A percentile compares a stretch with the other conserved stretches of the same genome.
Evolutionary conservation across 176 grass and related monocot species (phyloP).

Genomic region (Carex scoparia): DNA sequence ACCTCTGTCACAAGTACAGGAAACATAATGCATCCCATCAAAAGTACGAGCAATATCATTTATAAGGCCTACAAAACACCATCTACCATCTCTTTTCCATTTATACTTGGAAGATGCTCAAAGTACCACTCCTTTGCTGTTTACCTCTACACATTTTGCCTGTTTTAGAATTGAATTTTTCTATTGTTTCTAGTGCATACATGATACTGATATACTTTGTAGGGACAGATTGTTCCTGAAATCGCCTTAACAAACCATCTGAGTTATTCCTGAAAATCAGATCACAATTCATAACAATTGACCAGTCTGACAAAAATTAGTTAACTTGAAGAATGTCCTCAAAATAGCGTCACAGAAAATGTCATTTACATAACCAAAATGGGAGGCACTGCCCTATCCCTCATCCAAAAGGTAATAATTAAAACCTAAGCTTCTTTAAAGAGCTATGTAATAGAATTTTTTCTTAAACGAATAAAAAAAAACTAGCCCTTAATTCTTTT

Average conservation of each 20-base stretch:
- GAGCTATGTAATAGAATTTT: not conserved
- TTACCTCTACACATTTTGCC: not conserved
- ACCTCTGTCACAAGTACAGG: not conserved
- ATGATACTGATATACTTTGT: not conserved
- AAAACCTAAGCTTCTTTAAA: not conserved
- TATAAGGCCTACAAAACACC: not conserved
- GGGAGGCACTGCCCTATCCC: not conserved
- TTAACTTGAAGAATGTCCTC: not conserved
- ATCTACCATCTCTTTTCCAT: not conserved
- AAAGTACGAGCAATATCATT: not conserved
- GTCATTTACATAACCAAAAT: not conserved
- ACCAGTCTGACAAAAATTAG: not conserved
- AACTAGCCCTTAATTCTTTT: not conserved
- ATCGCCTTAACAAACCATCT: too few relatives aligned
- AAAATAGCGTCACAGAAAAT: not conserved
- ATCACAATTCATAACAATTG: not conserved
- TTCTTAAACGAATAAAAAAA: too few relatives aligned
- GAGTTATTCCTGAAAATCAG: not conserved
- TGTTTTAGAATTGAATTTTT: not conserved
- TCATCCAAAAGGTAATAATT: not conserved
- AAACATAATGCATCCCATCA: not conserved
- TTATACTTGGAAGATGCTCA: not conserved
- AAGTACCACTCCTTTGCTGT: not conserved
- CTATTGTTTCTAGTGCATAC: not conserved
- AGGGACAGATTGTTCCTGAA: not conserved